Evolutionary conservation across 257 asterid genomes (phyloP).

Genomic region (Solanum gandarillasii): DNA sequence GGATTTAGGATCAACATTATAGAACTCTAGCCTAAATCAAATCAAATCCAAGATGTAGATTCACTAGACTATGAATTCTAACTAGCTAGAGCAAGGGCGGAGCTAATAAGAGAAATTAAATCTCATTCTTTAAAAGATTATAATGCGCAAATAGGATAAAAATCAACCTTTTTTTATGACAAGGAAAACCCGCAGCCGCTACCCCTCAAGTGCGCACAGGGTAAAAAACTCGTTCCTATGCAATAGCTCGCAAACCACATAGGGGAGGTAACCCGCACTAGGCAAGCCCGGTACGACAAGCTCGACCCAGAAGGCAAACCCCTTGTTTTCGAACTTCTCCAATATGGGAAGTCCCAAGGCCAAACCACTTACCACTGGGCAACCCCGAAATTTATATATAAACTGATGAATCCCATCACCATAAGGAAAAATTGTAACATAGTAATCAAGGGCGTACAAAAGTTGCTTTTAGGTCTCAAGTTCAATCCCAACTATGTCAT

Average conservation of each 20-base stretch:
- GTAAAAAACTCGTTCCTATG: too few relatives aligned
- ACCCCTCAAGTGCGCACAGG: too few relatives aligned
- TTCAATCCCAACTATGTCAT: neutral
- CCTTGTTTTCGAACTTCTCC: neutral
- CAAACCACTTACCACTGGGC: neutral
- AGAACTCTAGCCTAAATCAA: neutral
- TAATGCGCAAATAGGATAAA: neutral
- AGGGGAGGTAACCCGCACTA: neutral
- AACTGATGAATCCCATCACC: neutral
- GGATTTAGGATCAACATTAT: neutral
- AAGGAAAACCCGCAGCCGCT: too few relatives aligned
- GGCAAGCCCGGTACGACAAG: too few relatives aligned
- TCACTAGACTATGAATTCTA: neutral
- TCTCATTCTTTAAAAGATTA: neutral
- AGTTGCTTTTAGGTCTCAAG: neutral
- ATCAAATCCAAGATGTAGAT: neutral
- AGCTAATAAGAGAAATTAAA: neutral
- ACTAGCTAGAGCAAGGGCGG: neutral
- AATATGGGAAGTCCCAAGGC: neutral
- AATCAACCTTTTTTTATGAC: neutral
- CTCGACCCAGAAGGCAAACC: too few relatives aligned
- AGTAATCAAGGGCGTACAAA: neutral
- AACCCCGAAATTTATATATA: neutral
- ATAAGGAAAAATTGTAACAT: neutral
- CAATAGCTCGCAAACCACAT: neutral